Base-by-base conservation (phyloP, 257 asterid genomes). In the Solanum chmielewskii region DNA sequence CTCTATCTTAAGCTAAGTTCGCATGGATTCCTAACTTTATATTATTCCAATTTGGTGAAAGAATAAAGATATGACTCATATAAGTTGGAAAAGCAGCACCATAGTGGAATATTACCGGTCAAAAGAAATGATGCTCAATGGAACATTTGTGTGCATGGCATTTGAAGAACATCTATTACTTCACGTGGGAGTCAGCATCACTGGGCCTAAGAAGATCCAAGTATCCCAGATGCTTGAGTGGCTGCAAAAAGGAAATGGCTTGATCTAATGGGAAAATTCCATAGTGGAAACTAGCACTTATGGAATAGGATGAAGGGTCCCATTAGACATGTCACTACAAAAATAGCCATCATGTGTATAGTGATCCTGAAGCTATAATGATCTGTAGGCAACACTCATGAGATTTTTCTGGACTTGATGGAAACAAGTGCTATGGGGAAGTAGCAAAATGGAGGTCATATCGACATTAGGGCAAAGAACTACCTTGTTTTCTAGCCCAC, bases 131-230 rank as follows among this genome's bases (percentile, higher is more conserved):
- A 77, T 42, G 64, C 42, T 25, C n/a, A 39, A 62, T 82, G 66
- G 56, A 88, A 73, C 60, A 25, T 73, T 74, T 71, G 68, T 52
- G 31, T 52, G 56, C 21, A 29, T 45, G 82, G 59, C 42, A 52
- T 69, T 69, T 56, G 33, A 52, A 59, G 75, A 35, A 33, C 33
- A 27, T 41, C 15, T 8, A 27, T 42, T 47, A 70, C 85, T 85
- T 87, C 89, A 88, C 73, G 88, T 90, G 94, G 39, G 87, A 59
- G 89, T 91, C 92, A 87, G 76, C 90, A 80, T 89, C 91, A 86
- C n/a, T 59, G 86, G 86, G 84, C 70, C 60, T 35, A 37, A 41
- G 45, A 64, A 64, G 41, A 23, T 77, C 84, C 88, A 80, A 33
- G 73, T 39, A 49, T 87, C 81, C 85, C 68, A 49, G 69, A 16